Conservation (phyloP, 495 filamentous ascomycete species). For the Neurospora sp. region DNA sequence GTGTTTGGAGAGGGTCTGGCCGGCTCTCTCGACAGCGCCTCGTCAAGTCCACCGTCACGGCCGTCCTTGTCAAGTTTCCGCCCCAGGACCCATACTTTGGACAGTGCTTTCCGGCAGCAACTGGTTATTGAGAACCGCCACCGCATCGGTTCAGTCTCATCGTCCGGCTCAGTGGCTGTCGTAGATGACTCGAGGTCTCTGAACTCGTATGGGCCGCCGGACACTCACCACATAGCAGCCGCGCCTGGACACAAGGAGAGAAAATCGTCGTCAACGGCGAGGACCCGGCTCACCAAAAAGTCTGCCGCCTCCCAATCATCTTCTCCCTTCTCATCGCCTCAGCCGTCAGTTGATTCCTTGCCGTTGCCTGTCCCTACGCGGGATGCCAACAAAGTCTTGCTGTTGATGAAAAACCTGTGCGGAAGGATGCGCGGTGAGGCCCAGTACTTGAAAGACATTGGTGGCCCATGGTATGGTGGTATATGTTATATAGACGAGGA, state of each 20-base stretch:
- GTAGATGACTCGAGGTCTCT: conserved; percentile 31
- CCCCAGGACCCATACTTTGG: conserved; percentile 43
- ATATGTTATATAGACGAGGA: conserved; percentile 60
- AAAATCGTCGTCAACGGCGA: conserved; percentile 21
- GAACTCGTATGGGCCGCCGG: conserved; percentile 30
- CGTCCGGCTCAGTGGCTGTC: conserved; percentile 30
- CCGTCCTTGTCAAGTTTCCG: conserved; percentile 23
- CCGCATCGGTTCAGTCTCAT: conserved; percentile 46
- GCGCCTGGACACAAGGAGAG: conserved; percentile 31
- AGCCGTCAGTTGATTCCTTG: conserved; percentile 43
- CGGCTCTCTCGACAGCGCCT: conserved; percentile 29
- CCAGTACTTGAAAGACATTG: conserved; percentile 49
- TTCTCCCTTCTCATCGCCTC: conserved; percentile 35
- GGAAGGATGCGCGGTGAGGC: conserved; percentile 62
- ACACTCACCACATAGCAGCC: conserved; percentile 15
- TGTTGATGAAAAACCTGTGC: conserved; percentile 57
- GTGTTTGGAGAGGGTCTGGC: conserved; percentile 42
- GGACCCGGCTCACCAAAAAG: conserved; percentile 39
- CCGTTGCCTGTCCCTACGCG: conserved; percentile 47
- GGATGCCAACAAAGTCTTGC: conserved; percentile 53
- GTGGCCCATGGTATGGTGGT: conserved; percentile 47
- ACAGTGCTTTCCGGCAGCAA: conserved; percentile 37
- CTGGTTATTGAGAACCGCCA: conserved; percentile 32
- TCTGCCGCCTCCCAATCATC: conserved; percentile 33
- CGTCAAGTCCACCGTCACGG: conserved; percentile 27